A percentile compares a stretch with the other conserved stretches of the same genome.
These are phyloP conservation scores for Paracoccidioides lutzii DNA, from an alignment of 2,329 filamentous ascomycete genomes.

Conservation along the genomic window DNA sequence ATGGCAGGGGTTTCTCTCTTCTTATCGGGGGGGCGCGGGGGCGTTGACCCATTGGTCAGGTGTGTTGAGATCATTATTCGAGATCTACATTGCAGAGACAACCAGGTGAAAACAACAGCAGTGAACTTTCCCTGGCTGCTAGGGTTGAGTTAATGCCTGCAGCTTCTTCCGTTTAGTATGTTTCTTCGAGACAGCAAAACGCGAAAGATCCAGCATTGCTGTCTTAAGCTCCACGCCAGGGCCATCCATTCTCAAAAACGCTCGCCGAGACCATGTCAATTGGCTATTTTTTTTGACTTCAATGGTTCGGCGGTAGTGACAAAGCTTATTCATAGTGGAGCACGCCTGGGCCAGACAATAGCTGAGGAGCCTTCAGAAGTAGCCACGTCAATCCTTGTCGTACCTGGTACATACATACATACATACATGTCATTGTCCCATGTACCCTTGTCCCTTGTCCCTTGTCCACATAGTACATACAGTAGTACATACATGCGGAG, in stretches of 20 bases:
- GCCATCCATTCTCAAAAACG: background rate
- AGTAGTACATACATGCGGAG: too few species aligned
- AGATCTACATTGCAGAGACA: constrained; percentile 2
- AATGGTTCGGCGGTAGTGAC: background rate
- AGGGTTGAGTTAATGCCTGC: background rate
- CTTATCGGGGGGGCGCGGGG: too few species aligned
- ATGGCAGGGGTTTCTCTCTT: background rate
- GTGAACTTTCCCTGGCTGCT: background rate
- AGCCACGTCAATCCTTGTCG: constrained; percentile 1
- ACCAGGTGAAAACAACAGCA: background rate
- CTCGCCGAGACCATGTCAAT: background rate
- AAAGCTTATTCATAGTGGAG: background rate
- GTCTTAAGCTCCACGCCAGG: background rate
- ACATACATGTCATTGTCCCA: background rate
- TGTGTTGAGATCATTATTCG: background rate
- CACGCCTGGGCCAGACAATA: background rate
- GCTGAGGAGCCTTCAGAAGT: background rate
- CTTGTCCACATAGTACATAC: too few species aligned
- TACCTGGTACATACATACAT: background rate
- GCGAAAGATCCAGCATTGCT: background rate
- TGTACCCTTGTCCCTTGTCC: too few species aligned
- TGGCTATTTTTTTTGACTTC: background rate
- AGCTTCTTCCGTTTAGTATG: background rate
- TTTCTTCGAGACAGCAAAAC: background rate
- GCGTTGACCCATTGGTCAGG: background rate